These are phyloP conservation scores for Xylariales sp. DNA, from an alignment of 2,329 filamentous ascomycete genomes.

Conservation along the genomic window DNA sequence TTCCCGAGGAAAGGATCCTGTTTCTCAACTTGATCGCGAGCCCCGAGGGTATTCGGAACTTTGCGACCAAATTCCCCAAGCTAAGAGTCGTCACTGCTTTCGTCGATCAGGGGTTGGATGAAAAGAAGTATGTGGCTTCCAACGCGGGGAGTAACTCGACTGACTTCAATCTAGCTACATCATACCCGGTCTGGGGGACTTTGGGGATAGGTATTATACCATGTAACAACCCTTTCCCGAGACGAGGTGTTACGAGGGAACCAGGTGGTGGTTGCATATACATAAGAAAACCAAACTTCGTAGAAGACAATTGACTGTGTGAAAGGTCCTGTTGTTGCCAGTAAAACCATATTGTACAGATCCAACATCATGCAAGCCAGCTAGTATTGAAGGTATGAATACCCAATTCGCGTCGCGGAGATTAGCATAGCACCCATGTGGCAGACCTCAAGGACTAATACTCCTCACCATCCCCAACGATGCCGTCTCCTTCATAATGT, in stretches of 20 bases:
- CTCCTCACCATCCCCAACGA: constrained; percentile 52
- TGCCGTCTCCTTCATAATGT: constrained; percentile 49
- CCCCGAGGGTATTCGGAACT: constrained; percentile 84
- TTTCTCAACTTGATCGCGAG: constrained; percentile 98
- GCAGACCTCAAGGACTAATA: constrained; percentile 35
- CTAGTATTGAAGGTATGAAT: too few species aligned
- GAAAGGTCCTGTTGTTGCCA: too few species aligned
- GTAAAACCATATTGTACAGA: too few species aligned
- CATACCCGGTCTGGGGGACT: constrained; percentile 87
- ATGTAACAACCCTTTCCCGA: constrained; percentile 55
- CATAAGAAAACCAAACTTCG: too few species aligned
- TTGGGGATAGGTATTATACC: constrained; percentile 94
- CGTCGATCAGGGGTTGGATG: constrained; percentile 91
- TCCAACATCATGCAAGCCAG: too few species aligned
- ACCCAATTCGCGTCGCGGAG: too few species aligned
- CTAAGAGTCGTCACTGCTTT: constrained; percentile 92
- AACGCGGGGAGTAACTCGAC: constrained; percentile 17
- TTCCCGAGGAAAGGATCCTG: constrained; percentile 90
- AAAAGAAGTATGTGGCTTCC: constrained; percentile 74
- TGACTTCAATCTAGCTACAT: constrained; percentile 71
- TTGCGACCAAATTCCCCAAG: constrained; percentile 83
- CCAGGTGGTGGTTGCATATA: too few species aligned
- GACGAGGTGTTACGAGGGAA: too few species aligned
- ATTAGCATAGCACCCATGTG: neutral
- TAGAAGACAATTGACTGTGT: too few species aligned